A percentile compares a stretch with the other conserved stretches of the same genome.
Evolutionary conservation across 306 rosid genomes (phyloP).

Genomic region (Cicer pinnatifidum): DNA sequence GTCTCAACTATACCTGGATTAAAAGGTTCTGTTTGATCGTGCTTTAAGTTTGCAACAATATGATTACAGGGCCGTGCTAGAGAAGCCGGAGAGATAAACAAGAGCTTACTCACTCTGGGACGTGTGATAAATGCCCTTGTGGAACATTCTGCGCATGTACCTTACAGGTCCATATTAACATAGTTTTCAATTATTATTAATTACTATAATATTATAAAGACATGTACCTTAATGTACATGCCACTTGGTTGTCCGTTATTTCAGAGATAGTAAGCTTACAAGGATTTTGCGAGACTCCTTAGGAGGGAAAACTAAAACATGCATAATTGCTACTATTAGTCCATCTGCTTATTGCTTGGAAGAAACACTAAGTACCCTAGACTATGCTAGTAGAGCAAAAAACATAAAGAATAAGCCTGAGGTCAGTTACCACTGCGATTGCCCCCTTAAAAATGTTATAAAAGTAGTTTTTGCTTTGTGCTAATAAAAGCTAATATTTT

Average conservation of each 20-base stretch:
- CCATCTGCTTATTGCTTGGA: conserved; percentile 82
- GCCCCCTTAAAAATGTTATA: conserved; percentile 17
- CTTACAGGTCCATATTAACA: conserved; percentile 71
- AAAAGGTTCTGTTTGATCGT: not conserved
- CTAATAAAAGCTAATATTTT: conserved; percentile 36
- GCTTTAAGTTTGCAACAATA: conserved; percentile 14
- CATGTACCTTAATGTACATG: conserved; percentile 30
- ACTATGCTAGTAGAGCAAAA: conserved; percentile 94
- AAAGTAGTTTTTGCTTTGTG: conserved; percentile 14
- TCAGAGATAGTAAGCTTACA: conserved; percentile 96
- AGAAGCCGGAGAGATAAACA: conserved; percentile 99
- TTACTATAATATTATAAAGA: conserved; percentile 18
- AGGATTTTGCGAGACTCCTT: conserved; percentile 90
- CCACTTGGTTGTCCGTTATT: conserved; percentile 37
- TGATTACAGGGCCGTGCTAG: conserved; percentile 86
- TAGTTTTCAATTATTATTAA: conserved; percentile 2
- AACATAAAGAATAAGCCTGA: conserved; percentile 91
- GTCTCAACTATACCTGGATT: not conserved
- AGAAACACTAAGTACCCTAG: conserved; percentile 93
- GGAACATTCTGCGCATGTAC: conserved; percentile 91
- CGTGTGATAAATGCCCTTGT: conserved; percentile 96
- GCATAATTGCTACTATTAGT: conserved; percentile 90
- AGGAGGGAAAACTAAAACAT: conserved; percentile 98
- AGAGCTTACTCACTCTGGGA: conserved; percentile 96
- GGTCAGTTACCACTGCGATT: conserved; percentile 57